phyloP scores from a whole-genome alignment of 306 rosid genomes.

The Psophocarpus tetragonolobus region DNA sequence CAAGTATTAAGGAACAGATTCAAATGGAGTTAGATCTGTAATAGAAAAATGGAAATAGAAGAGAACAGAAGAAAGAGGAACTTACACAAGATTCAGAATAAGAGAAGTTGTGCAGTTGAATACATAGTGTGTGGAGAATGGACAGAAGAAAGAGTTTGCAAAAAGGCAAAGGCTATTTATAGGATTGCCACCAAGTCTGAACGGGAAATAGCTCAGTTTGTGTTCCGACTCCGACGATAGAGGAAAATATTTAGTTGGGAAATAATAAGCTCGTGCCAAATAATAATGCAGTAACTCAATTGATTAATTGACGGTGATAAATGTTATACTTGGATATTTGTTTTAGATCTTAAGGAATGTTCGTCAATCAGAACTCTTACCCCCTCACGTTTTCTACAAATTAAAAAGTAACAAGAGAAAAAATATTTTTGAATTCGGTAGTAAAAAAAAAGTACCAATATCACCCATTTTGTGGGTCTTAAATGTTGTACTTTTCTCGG shows the following conservation, averaged over 20 bases:
- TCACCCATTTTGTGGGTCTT: no score
- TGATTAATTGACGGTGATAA: background rate
- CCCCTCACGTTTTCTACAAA: no score
- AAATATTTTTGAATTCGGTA: no score
- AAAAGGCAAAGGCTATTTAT: slow-evolving; percentile 34
- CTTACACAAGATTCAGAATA: slow-evolving; percentile 34
- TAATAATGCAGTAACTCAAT: background rate
- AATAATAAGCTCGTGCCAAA: background rate
- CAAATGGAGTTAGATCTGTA: slow-evolving; percentile 41
- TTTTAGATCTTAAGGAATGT: no score
- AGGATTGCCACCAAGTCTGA: slow-evolving; percentile 42
- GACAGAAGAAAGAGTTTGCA: background rate
- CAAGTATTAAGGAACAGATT: background rate
- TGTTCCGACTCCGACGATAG: background rate
- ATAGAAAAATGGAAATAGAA: background rate
- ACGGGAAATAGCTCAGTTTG: background rate
- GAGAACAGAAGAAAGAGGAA: background rate
- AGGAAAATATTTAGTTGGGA: background rate
- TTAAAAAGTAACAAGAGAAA: no score
- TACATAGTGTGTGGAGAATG: background rate
- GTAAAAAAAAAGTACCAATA: no score
- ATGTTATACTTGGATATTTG: no score
- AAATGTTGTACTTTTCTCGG: no score
- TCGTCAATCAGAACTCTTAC: no score
- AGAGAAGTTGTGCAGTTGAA: background rate